A percentile compares a stretch with the other conserved stretches of the same genome.
Evolutionary conservation across 2,329 filamentous ascomycete genomes (phyloP).

Genomic region (Leptoxyphium fumago): DNA sequence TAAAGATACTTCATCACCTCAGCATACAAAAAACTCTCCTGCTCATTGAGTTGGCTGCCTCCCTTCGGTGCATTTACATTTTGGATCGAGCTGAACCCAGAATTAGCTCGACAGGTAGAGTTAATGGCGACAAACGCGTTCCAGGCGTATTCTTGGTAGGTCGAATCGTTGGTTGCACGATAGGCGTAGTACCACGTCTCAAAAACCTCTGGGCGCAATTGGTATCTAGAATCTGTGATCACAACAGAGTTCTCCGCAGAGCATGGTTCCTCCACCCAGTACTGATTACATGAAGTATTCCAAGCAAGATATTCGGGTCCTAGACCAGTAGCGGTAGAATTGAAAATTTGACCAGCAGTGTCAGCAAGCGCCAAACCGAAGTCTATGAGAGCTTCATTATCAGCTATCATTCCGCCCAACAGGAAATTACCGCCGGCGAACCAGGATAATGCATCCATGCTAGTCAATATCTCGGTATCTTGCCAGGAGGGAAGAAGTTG

Average conservation of each 20-base stretch:
- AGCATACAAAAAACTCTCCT: slow-evolving; percentile 80
- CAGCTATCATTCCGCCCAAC: slow-evolving; percentile 16
- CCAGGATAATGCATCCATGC: slow-evolving; percentile 17
- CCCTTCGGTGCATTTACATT: slow-evolving; percentile 52
- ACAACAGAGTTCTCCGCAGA: slow-evolving; percentile 6
- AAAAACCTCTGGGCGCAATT: slow-evolving; percentile 8
- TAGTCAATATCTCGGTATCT: slow-evolving; percentile 6
- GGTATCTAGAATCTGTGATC: slow-evolving; percentile 6
- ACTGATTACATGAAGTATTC: slow-evolving; percentile 8
- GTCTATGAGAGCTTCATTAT: slow-evolving; percentile 13
- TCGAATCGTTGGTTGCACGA: slow-evolving; percentile 55
- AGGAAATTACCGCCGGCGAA: slow-evolving; percentile 22
- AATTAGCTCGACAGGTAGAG: slow-evolving; percentile 44
- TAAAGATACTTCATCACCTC: slow-evolving; percentile 55
- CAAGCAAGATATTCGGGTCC: slow-evolving; percentile 17
- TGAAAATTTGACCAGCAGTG: slow-evolving; percentile 11
- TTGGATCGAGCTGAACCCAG: slow-evolving; percentile 50
- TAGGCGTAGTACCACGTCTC: slow-evolving; percentile 75
- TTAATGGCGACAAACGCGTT: slow-evolving; percentile 58
- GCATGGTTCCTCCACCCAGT: slow-evolving; percentile 3
- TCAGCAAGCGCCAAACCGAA: slow-evolving; percentile 18
- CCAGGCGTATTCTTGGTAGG: slow-evolving; percentile 77
- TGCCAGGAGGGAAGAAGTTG: slow-evolving; percentile 16
- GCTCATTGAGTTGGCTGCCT: slow-evolving; percentile 50
- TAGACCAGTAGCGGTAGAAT: slow-evolving; percentile 12